A percentile compares a stretch with the other conserved stretches of the same genome.
These are phyloP conservation scores for Diplosphaera chodatii DNA, from an alignment of 139 green algal species.

Conservation along the genomic window DNA sequence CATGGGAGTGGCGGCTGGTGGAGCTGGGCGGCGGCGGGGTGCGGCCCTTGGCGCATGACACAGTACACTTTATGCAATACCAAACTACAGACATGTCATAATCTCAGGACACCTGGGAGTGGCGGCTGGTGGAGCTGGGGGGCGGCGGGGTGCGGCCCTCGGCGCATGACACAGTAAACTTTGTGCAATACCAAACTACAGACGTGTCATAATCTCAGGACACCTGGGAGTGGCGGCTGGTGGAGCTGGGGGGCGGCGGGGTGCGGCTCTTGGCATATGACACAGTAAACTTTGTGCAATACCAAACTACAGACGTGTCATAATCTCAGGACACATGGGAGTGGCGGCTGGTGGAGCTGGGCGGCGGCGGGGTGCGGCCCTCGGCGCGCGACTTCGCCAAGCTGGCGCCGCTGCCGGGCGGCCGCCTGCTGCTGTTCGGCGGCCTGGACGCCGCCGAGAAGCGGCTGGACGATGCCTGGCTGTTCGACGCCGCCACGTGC, in stretches of 20 bases:
- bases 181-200: too few relatives aligned
- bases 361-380: constrained; percentile 16
- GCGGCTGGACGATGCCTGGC: constrained; percentile 56
- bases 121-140: constrained; percentile 29
- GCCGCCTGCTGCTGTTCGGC: constrained; percentile 58
- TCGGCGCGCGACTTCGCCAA: constrained; percentile 49
- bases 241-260: constrained; percentile 17
- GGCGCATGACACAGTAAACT: neutral
- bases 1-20: constrained; percentile 53
- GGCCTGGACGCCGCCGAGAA: constrained; percentile 46
- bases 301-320: too few relatives aligned
- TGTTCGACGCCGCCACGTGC: constrained; percentile 50
- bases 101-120: constrained; percentile 54
- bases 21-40: constrained; percentile 9
- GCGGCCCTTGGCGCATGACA: neutral
- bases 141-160: constrained; percentile 2
- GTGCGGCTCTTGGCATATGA: neutral
- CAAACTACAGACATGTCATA: too few relatives aligned
- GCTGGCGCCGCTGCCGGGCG: constrained; percentile 33
- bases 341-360: constrained; percentile 38
- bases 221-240: constrained; percentile 52
- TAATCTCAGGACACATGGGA: constrained; percentile 50
- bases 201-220: constrained; percentile 40
- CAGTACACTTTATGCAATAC: too few relatives aligned
- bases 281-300: too few relatives aligned